Base-by-base conservation (phyloP, 139 green algal species). In the Chlorella vulgaris region DNA sequence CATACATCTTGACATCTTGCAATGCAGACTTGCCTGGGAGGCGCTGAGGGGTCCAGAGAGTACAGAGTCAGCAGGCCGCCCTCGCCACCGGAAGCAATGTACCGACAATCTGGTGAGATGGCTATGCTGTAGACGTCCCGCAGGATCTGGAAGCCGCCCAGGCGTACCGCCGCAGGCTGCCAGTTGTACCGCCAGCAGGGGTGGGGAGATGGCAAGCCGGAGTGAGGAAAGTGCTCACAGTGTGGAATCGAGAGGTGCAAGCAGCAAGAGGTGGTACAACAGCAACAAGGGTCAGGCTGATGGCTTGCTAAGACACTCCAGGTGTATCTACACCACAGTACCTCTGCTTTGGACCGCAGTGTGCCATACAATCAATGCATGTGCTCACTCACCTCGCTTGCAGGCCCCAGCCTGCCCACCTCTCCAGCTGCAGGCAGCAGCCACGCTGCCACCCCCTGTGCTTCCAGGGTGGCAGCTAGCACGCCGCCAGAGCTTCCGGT, bases 51-150 rank as follows among this genome's bases (percentile, higher is more conserved):
- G 26, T 83, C 65, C 24, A 83, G 19, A 0, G 50, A 58, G 65
- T 83, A 83, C 2, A 83, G 22, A 10, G 66, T 22, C 24, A 83
- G 77, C n/a, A 83, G 47, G 10, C 77, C 77, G 62, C 55, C 65
- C 35, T 76, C 77, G 18, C 63, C 66, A 26, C 66, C 77, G 7
- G 51, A 35, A 13, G 66, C 66, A 29, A 83, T 51, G 18, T n/a
- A 83, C 5, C 65, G 65, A 28, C 65, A 65, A 15, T 42, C 36
- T 3, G 77, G 65, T 2, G 65, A 69, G 35, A 62, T 18, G 13
- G 77, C 36, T 15, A 83, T 26, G n/a, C 62, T 40, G 50, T 60
- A 83, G 28, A 74, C 31, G 36, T 83, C 77, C 2, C 77, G 51
- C 0, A 68, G 77, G 2, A 13, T 31, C 66, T 83, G 77, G 36